Conservation (phyloP, 768 basidiomycete genomes). For the Nidula microcarpa region DNA sequence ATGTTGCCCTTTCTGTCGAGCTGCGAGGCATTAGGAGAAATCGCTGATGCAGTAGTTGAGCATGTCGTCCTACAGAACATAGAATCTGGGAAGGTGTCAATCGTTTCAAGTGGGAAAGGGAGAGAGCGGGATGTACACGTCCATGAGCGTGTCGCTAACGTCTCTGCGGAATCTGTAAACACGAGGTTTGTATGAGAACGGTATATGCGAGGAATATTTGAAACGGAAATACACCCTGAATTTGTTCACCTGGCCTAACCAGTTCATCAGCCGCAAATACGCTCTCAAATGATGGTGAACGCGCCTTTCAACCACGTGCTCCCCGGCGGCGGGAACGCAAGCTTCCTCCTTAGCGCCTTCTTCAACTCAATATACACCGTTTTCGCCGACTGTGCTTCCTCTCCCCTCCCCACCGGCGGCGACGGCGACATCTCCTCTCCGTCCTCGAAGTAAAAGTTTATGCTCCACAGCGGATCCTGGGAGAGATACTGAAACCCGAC, state of each 20-base stretch:
- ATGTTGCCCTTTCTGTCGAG: conserved; percentile 47
- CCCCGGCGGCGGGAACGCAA: conserved; percentile 60
- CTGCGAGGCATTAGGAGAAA: conserved; percentile 49
- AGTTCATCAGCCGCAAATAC: conserved; percentile 5
- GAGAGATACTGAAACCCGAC: conserved; percentile 88
- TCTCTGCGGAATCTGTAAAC: conserved; percentile 71
- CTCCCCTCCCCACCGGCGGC: conserved; percentile 18
- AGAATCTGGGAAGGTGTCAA: conserved; percentile 51
- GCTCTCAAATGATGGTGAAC: conserved; percentile 10
- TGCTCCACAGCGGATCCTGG: conserved; percentile 81
- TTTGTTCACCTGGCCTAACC: conserved; percentile 70
- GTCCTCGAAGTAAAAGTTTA: conserved; percentile 44
- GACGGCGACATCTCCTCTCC: conserved; percentile 23
- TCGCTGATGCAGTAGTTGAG: conserved; percentile 66
- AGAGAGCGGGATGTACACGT: conserved; percentile 55
- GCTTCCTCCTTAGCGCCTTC: conserved; percentile 65
- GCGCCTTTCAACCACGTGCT: conserved; percentile 69
- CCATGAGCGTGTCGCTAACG: conserved; percentile 83
- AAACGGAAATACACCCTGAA: conserved; percentile 67
- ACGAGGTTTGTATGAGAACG: background rate
- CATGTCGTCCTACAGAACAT: conserved; percentile 84
- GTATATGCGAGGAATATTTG: no score
- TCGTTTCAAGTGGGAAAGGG: background rate
- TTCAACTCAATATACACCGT: conserved; percentile 80
- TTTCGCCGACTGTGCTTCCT: conserved; percentile 56